Conservation (phyloP, 306 rosid genomes). For the Lathyrus tuberosus region DNA sequence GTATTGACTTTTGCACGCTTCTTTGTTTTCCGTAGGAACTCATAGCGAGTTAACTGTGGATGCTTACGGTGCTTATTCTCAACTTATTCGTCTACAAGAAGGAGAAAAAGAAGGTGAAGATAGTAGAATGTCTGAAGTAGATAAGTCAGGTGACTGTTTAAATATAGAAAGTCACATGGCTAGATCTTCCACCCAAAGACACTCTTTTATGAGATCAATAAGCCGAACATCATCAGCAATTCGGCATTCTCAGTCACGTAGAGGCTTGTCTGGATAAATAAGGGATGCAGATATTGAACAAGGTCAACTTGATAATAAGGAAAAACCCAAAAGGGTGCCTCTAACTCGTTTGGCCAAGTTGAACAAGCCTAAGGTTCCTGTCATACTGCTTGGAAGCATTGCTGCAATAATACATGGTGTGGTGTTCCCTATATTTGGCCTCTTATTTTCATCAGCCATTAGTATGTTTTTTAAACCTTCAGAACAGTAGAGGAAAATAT, state of each 20-base stretch:
- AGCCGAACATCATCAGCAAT: constrained; percentile 55
- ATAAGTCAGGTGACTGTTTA: constrained; percentile 28
- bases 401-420: constrained; percentile 65
- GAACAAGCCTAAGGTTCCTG: constrained; percentile 72
- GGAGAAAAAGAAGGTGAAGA: constrained; percentile 67
- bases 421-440: no score
- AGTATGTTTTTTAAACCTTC: no score
- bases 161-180: constrained; percentile 32
- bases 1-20: no score
- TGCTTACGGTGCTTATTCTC: no score
- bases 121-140: constrained; percentile 24
- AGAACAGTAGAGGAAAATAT: no score
- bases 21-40: no score
- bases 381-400: constrained; percentile 62
- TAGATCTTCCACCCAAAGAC: constrained; percentile 38
- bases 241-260: constrained; percentile 38
- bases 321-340: constrained; percentile 43
- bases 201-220: constrained; percentile 43
- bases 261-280: constrained; percentile 32
- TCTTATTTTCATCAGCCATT: no score
- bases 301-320: constrained; percentile 12
- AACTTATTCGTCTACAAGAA: no score
- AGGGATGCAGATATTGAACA: constrained; percentile 4
- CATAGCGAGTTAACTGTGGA: no score
- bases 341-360: constrained; percentile 55